Percentiles rank a stretch among this genome's conserved stretches.
Conservation (phyloP, 2,329 filamentous ascomycete genomes). For the Diaporthe citrichinensis region DNA sequence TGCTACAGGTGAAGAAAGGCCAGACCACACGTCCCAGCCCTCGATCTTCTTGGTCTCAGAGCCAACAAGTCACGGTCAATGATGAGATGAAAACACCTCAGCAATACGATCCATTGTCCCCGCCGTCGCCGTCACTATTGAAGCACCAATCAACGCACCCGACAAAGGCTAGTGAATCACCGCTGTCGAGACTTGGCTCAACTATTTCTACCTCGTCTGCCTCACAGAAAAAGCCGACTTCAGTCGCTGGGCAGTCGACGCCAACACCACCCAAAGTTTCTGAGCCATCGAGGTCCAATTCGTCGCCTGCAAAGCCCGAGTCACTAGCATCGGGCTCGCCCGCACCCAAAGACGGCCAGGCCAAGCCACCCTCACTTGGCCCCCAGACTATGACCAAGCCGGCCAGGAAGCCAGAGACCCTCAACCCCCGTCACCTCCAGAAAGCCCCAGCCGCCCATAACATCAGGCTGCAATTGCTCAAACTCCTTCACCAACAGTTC, state of each 20-base stretch:
- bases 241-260: neutral
- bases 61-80: constrained; percentile 4
- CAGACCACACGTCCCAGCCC: neutral
- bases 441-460: constrained; percentile 70
- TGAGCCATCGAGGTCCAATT: neutral
- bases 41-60: neutral
- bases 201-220: neutral
- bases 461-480: constrained; percentile 70
- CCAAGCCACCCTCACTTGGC: constrained; percentile 6
- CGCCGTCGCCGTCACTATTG: constrained; percentile 14
- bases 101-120: constrained; percentile 41
- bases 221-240: neutral
- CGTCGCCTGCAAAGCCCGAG: constrained; percentile 13
- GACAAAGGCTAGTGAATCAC: constrained; percentile 1
- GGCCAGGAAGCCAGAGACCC: constrained; percentile 61
- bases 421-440: constrained; percentile 78
- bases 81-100: constrained; percentile 26
- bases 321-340: constrained; percentile 25
- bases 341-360: constrained; percentile 29
- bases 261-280: neutral
- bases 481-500: constrained; percentile 76
- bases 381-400: constrained; percentile 37
- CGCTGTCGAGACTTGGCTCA: neutral
- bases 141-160: constrained; percentile 14
- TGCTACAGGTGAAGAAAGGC: neutral